Evolutionary conservation across 345 rosid species (phyloP).

Genomic region (Hibiscus syriacus): DNA sequence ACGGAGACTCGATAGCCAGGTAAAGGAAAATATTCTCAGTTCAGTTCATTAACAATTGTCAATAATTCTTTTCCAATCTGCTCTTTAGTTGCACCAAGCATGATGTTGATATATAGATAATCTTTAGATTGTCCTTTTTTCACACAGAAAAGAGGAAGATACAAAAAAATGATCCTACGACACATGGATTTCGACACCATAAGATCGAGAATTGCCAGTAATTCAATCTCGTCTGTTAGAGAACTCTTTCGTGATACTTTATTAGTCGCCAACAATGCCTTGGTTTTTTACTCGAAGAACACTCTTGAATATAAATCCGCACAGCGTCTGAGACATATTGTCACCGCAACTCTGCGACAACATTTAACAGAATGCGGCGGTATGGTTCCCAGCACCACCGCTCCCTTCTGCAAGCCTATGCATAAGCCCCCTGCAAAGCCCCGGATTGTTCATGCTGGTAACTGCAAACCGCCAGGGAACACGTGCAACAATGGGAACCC

Average conservation of each 20-base stretch:
- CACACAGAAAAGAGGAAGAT: constrained; percentile 77
- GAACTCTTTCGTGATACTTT: constrained; percentile 67
- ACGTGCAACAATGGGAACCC: constrained; percentile 14
- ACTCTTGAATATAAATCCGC: constrained; percentile 84
- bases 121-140: constrained; percentile 11
- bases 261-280: constrained; percentile 64
- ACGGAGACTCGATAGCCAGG: constrained; percentile 80
- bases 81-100: neutral
- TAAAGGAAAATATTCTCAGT: constrained; percentile 21
- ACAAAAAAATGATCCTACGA: constrained; percentile 66
- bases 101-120: neutral
- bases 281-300: constrained; percentile 64
- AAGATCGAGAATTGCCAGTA: constrained; percentile 45
- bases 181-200: constrained; percentile 73
- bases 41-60: neutral
- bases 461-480: constrained; percentile 15
- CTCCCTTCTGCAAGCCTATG: constrained; percentile 15
- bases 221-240: constrained; percentile 33
- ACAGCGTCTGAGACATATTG: constrained; percentile 42
- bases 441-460: constrained; percentile 22
- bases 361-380: constrained; percentile 26
- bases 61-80: neutral
- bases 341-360: constrained; percentile 36
- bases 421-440: constrained; percentile 35
- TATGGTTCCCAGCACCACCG: constrained; percentile 20